Conservation (phyloP, 1,284 basidiomycete species). For the Neonothopanus nambi region DNA sequence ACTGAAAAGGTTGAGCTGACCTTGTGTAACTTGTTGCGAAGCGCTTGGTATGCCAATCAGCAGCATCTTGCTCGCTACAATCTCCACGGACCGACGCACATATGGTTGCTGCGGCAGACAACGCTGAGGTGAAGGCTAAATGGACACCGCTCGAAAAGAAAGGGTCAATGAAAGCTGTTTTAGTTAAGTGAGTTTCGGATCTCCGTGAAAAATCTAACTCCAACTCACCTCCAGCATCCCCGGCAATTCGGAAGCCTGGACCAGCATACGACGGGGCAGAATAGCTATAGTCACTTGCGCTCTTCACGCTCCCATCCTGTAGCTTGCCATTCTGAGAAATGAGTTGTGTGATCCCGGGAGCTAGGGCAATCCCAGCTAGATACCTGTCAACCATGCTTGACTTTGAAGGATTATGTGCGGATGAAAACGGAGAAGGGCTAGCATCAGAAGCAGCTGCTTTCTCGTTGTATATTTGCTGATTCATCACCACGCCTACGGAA, state of each 20-base stretch:
- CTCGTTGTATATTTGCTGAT: constrained; percentile 36
- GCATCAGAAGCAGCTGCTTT: constrained; percentile 26
- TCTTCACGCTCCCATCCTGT: constrained; percentile 35
- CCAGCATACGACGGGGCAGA: constrained; percentile 52
- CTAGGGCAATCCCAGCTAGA: constrained; percentile 38
- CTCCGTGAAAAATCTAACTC: constrained; percentile 20
- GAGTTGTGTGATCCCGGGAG: constrained; percentile 44
- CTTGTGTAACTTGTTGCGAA: constrained; percentile 64
- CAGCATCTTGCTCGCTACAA: constrained; percentile 47
- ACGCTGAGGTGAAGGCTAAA: constrained; percentile 56
- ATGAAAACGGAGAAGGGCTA: constrained; percentile 8
- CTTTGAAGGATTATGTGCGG: constrained; percentile 22
- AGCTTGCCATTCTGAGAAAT: constrained; percentile 39
- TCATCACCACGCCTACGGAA: constrained; percentile 59
- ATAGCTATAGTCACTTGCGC: constrained; percentile 60
- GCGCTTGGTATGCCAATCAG: constrained; percentile 51
- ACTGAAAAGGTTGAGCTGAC: constrained; percentile 27
- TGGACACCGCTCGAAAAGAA: constrained; percentile 67
- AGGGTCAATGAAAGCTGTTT: constrained; percentile 67
- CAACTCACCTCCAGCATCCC: constrained; percentile 63
- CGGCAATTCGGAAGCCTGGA: constrained; percentile 49
- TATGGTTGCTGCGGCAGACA: constrained; percentile 57
- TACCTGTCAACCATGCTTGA: constrained; percentile 38
- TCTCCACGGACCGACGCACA: constrained; percentile 53
- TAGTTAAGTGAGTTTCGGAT: neutral